These are phyloP conservation scores for Cyclotella baltica DNA, from an alignment of 108 stramenopile genomes.

Conservation along the genomic window DNA sequence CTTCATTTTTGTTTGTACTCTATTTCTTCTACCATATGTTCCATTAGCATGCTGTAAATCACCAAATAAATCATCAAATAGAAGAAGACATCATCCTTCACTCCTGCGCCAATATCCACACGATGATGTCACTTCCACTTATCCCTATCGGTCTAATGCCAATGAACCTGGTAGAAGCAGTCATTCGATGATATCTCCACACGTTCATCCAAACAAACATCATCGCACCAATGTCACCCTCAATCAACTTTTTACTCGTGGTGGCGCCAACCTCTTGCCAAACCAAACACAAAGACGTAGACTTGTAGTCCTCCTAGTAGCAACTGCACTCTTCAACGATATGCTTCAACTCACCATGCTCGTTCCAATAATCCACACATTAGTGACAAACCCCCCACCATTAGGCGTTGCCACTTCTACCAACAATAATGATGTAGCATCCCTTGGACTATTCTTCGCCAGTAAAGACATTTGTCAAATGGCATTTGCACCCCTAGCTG, in stretches of 20 bases:
- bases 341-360: conserved; percentile 52
- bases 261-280: not conserved
- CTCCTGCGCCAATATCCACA: too few relatives aligned
- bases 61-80: too few relatives aligned
- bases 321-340: conserved; percentile 48
- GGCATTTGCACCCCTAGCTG: conserved; percentile 34
- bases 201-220: not conserved
- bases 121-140: too few relatives aligned
- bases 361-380: conserved; percentile 45
- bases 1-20: too few relatives aligned
- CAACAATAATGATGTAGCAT: conserved; percentile 30
- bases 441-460: conserved; percentile 42
- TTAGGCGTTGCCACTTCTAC: conserved; percentile 23
- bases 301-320: conserved; percentile 36
- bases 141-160: too few relatives aligned
- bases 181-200: too few relatives aligned
- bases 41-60: too few relatives aligned
- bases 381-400: conserved; percentile 41
- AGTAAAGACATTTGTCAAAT: conserved; percentile 47
- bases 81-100: too few relatives aligned
- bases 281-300: conserved; percentile 20
- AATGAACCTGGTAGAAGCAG: too few relatives aligned
- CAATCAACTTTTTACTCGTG: not conserved
- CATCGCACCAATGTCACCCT: not conserved
- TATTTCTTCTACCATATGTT: too few relatives aligned